These are phyloP conservation scores for Testicularia cyperi DNA, from an alignment of 1,284 basidiomycete species.

Conservation along the genomic window DNA sequence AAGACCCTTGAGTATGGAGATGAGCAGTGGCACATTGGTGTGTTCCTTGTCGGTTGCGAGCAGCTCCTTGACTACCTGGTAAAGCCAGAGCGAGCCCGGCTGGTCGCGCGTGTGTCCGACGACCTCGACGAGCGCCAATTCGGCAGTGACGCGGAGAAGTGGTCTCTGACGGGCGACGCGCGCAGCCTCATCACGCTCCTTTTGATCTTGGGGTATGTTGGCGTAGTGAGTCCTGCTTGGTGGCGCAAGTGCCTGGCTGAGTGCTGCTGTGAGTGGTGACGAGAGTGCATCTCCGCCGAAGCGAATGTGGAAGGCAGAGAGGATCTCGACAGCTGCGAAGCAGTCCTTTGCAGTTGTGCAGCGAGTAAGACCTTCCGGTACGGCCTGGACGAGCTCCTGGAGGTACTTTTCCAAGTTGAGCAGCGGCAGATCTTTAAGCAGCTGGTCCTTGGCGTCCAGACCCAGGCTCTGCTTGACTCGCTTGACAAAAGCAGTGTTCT, in stretches of 20 bases:
- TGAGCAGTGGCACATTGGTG: constrained; percentile 78
- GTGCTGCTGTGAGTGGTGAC: constrained; percentile 69
- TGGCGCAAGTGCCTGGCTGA: constrained; percentile 68
- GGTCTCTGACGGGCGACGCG: constrained; percentile 80
- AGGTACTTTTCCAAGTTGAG: constrained; percentile 92
- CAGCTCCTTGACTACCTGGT: constrained; percentile 62
- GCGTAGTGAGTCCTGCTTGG: constrained; percentile 63
- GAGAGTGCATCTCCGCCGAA: constrained; percentile 76
- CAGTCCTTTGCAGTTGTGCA: constrained; percentile 88
- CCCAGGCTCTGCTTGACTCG: constrained; percentile 47
- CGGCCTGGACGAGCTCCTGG: constrained; percentile 86
- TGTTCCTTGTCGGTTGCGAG: constrained; percentile 81
- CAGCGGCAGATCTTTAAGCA: constrained; percentile 74
- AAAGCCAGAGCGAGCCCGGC: constrained; percentile 67
- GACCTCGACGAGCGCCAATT: constrained; percentile 80
- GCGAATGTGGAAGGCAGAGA: constrained; percentile 83
- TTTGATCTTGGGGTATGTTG: constrained; percentile 73
- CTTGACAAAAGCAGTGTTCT: constrained; percentile 58
- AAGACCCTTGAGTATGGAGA: constrained; percentile 81
- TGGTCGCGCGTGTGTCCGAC: constrained; percentile 57
- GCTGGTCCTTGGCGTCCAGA: constrained; percentile 60
- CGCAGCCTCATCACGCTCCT: constrained; percentile 86
- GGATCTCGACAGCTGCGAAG: constrained; percentile 78
- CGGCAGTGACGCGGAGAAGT: constrained; percentile 80
- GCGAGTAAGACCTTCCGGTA: constrained; percentile 78